Base-by-base conservation (phyloP, 495 filamentous ascomycete genomes). In the Trichoderma gamsii region DNA sequence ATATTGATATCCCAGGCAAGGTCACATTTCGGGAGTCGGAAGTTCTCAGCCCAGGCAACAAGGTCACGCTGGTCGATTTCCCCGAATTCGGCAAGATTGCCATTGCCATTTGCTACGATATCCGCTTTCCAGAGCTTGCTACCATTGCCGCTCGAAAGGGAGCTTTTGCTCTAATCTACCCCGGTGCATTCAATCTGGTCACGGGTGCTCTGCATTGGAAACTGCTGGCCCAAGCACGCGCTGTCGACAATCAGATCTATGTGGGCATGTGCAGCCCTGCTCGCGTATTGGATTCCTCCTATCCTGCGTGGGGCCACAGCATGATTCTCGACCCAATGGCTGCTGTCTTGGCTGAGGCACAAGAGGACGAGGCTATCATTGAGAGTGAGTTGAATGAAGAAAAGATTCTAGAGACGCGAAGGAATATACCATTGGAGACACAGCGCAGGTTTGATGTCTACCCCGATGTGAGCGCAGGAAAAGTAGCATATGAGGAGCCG, bases 401-500 rank as follows among this genome's bases (percentile, higher is more conserved):
- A 51, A 85, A 80, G 74, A 92, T 99, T 72, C 84, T 88, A 75
- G 86, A 89, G 78, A 87, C 87, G 63, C 86, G 96, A 75, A 91
- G 86, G 76, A 88, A 89, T 21, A 97, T 98, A 74, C 95, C 96
- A 25, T 82, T 98, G 38, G 84, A 87, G 72, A 84, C 81, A 35
- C 96, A 99, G 87, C 84, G 94, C 69, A 82, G 96, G 71, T 97
- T 96, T 77, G 95, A 99, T 79, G 87, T 99, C 27, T 99, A 99
- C 79, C 90, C 91, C 16, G 94, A 99, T 85, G 87, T 99, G 32
- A 91, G 87, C 70, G 73, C 80, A 72, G 85, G 72, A n/a, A 69
- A 74, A 66, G 74, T 79, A n/a, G 66, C 68, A n/a, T 74, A 72
- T 43, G 72, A 75, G 27, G 73, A 75, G 68, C 59, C 66, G 4